Base-by-base conservation (phyloP, 2,329 filamentous ascomycete species). In the Xylariaceae sp. region DNA sequence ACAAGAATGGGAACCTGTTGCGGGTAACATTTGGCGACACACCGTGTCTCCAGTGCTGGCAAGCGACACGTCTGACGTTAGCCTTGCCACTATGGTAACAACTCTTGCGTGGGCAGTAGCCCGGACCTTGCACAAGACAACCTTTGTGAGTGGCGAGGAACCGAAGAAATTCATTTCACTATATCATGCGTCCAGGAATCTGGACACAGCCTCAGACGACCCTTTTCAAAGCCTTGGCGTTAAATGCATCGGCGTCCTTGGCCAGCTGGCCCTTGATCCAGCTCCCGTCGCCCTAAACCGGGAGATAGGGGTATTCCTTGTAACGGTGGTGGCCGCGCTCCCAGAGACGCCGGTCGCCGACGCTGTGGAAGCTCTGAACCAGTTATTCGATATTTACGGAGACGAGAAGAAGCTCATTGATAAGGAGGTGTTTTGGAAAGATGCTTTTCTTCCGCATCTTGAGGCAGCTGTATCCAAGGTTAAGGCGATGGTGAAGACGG, bases 301-400 rank as follows among this genome's bases (percentile, higher is more conserved):
- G 36, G 78, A 83, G 46, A 76, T 86, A 44, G 82, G 81, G 38
- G 69, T 77, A 14, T 86, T 85, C 61, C 67, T 86, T 39, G 52
- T 85, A 42, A 78, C 74, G 2, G 62, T 81, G 5, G 64, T 84
- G 23, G 67, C 72, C 23, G 64, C 64, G 8, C 65, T 78, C 16
- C 77, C 80, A 5, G 67, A 74, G 36, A 76, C 75, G 1, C 70
- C 78, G 2, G 64, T 73, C 2, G 81, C 80, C 2, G 79, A 84
- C 37, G 71, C 72, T 5, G 73, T 86, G 23, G 82, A 86, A 65
- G 78, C 80, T 14, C 66, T 86, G 35, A 80, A 85, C 64, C 80
- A 84, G 62, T 51, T 86, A 16, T 83, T 84, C 54, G 83, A 86
- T 54, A 73, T 86, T 6, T 86, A 86, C 63, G 77, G 74, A 21